Base-by-base conservation (phyloP, 2,329 filamentous ascomycete genomes). In the Claviceps sp. region DNA sequence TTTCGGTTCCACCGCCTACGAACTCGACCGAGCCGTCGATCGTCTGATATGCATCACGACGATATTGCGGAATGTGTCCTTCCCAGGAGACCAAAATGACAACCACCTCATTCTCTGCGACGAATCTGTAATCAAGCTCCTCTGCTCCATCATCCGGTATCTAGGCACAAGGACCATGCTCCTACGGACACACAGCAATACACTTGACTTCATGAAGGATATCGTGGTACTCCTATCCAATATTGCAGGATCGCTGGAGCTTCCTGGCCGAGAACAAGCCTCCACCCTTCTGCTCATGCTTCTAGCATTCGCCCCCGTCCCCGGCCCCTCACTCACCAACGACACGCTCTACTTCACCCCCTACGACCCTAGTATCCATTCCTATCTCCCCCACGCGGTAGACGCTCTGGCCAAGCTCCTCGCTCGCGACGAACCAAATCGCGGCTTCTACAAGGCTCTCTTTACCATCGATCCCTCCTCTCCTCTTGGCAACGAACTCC, bases 131-230 rank as follows among this genome's bases (percentile, higher is more conserved):
- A 77, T 96, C 61, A 88, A 86, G 59, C 88, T 96, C 61, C 71
- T 96, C 8, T 88, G 88, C 53, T 83, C 83, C 45, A 79, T 90
- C 4, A 89, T 97, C 56, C 78, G 89, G 54, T 87, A 93, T 58
- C 75, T 97, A 14, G 93, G 91, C 34, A 96, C 90, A 4, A 84
- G 89, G 14, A 88, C 88, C 59, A 87, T 91, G 76, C 77, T 97
- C 34, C 71, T 97, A 43, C 82, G 88, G 40, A 88, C 83, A 3
- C 79, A 93, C 57, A 75, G 79, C 61, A 95, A 96, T 67, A 93
- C 86, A 0, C 73, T 96, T 57, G 93, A 98, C 66, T 91, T 97
- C 61, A 95, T 96, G 87, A 98, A 98, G 69, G 93, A 98, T 65
- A 74, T 89, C 34, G 80, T 97, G 53, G 84, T 88, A 16, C 82